Conservation (phyloP, 1,284 basidiomycete species). For the Bjerkandera adusta region DNA sequence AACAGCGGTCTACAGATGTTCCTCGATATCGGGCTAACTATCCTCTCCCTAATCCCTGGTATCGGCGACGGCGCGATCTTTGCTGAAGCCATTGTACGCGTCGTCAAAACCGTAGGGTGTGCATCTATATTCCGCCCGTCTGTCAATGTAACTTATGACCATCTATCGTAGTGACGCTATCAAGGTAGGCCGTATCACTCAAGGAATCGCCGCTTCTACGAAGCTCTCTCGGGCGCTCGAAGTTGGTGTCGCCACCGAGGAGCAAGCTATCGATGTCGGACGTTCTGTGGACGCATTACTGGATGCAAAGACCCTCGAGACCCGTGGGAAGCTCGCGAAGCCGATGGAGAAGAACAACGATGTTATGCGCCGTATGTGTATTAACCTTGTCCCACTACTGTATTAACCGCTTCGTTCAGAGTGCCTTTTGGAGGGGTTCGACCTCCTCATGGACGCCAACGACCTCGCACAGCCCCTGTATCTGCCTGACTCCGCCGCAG, state of each 20-base stretch:
- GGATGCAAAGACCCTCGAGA: neutral
- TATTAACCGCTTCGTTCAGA: neutral
- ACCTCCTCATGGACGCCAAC: neutral
- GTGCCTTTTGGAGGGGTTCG: neutral
- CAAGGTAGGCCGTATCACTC: neutral
- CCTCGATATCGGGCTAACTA: neutral
- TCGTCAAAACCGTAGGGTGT: neutral
- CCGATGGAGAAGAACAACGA: conserved; percentile 1
- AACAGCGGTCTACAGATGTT: neutral
- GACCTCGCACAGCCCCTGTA: neutral
- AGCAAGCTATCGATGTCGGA: neutral
- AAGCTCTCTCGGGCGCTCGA: neutral
- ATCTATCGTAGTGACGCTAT: neutral
- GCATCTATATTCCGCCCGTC: neutral
- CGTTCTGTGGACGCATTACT: neutral
- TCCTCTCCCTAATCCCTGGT: neutral
- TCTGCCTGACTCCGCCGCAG: neutral
- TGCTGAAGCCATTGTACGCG: neutral
- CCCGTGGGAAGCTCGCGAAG: neutral
- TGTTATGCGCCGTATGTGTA: neutral
- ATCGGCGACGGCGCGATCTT: neutral
- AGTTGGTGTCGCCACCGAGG: neutral
- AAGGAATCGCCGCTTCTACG: neutral
- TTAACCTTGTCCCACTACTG: neutral
- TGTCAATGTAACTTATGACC: neutral